Base-by-base conservation (phyloP, 306 rosid species). In the Calophaca sinica region DNA sequence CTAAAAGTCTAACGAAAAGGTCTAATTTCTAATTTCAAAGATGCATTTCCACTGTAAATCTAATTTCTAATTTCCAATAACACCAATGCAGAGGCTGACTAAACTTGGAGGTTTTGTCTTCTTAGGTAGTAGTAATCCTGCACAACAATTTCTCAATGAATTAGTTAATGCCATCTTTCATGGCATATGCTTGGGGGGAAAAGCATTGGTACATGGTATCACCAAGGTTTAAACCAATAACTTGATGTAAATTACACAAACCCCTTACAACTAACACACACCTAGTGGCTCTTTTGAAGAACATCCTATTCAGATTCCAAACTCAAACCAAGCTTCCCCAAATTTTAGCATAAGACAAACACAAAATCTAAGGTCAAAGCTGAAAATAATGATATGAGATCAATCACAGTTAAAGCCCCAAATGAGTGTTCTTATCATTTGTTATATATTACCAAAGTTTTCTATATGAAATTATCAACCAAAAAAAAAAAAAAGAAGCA, bases 41-140 rank as follows among this genome's bases (percentile, higher is more conserved):
- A n/a, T n/a, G n/a, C n/a, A n/a, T n/a, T n/a, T n/a, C n/a, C n/a
- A n/a, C n/a, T n/a, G n/a, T n/a, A n/a, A n/a, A n/a, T n/a, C n/a
- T n/a, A n/a, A n/a, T n/a, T n/a, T n/a, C n/a, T n/a, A n/a, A n/a
- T n/a, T n/a, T n/a, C n/a, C n/a, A n/a, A n/a, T n/a, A n/a, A n/a
- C n/a, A n/a, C n/a, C n/a, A n/a, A n/a, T n/a, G n/a, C n/a, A n/a
- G n/a, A n/a, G n/a, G n/a, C n/a, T n/a, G n/a, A n/a, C 88, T 73
- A 94, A 85, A 71, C 89, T 89, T 3, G 87, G 85, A 68, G 97
- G 90, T 33, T 82, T 86, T 62, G 42, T 77, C 87, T 80, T 87
- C 79, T 73, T 79, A 15, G 50, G 58, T 5, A 84, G 58, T 4
- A 84, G 60, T 20, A 81, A 78, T 51, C 88, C 97, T 89, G 82